Percentiles rank a stretch among this genome's conserved stretches.
Evolutionary conservation across 2,329 filamentous ascomycete genomes (phyloP).

Genomic region (Ploettnerulaceae sp.): DNA sequence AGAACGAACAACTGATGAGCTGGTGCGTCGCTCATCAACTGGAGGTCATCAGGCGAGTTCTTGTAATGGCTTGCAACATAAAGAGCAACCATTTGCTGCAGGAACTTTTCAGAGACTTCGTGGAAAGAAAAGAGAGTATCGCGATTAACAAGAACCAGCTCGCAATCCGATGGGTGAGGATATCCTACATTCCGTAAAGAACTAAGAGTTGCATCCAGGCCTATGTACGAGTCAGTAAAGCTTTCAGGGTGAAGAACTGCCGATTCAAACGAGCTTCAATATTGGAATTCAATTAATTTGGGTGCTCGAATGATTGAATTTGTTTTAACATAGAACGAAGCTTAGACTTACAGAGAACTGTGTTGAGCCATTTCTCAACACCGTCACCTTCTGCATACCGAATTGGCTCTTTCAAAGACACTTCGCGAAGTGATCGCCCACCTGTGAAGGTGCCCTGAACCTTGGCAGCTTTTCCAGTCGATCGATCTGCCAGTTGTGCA

Average conservation of each 20-base stretch:
- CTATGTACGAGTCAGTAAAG: no score
- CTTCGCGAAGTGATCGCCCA: conserved; percentile 82
- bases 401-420: conserved; percentile 89
- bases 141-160: conserved; percentile 89
- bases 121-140: conserved; percentile 98
- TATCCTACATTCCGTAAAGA: conserved; percentile 48
- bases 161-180: conserved; percentile 85
- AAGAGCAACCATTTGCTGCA: conserved; percentile 96
- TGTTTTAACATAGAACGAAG: no score
- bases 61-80: conserved; percentile 98
- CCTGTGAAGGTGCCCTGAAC: conserved; percentile 51
- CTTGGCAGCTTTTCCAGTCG: conserved; percentile 69
- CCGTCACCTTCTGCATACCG: conserved; percentile 85
- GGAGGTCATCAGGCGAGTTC: conserved; percentile 96
- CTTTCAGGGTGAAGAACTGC: no score
- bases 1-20: conserved; percentile 95
- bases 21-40: conserved; percentile 95
- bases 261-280: no score
- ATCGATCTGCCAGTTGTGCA: conserved; percentile 68
- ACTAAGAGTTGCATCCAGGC: conserved; percentile 74
- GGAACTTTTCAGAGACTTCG: conserved; percentile 90
- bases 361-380: conserved; percentile 96
- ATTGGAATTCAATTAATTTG: no score
- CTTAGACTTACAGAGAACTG: conserved; percentile 60
- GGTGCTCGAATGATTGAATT: no score